phyloP scores from a whole-genome alignment of 2,329 filamentous ascomycete species.

The Phoma sp. region DNA sequence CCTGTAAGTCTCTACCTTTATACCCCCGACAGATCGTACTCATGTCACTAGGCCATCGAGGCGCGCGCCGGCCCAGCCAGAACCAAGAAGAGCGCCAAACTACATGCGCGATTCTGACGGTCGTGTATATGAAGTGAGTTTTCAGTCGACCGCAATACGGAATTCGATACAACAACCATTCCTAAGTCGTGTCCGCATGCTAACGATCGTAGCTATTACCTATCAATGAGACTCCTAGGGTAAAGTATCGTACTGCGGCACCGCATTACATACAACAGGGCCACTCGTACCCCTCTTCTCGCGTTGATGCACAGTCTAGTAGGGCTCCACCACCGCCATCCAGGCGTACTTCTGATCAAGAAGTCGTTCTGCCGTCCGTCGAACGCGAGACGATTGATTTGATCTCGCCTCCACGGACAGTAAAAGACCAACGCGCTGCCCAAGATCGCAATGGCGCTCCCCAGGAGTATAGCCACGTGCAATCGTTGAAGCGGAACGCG shows the following conservation, averaged over 20 bases:
- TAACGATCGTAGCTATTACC: conserved; percentile 40
- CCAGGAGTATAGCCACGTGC: conserved; percentile 15
- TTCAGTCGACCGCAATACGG: conserved; percentile 15
- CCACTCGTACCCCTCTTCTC: conserved; percentile 20
- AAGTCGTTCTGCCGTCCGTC: conserved; percentile 43
- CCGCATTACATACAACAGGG: conserved; percentile 20
- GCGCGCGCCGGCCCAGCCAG: conserved; percentile 16
- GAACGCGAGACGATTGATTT: conserved; percentile 36
- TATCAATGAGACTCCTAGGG: conserved; percentile 26
- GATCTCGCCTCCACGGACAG: conserved; percentile 22
- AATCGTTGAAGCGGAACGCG: conserved; percentile 29
- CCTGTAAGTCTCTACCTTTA: conserved; percentile 23
- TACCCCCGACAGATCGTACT: conserved; percentile 12
- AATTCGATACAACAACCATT: conserved; percentile 18
- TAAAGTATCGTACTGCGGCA: conserved; percentile 20
- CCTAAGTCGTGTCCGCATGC: conserved; percentile 8
- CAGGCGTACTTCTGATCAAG: conserved; percentile 38
- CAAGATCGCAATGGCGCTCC: conserved; percentile 13
- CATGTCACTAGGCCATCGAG: conserved; percentile 25
- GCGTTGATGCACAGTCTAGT: conserved; percentile 23
- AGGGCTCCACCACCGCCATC: conserved; percentile 19
- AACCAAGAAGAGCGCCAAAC: conserved; percentile 19
- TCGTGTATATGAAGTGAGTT: conserved; percentile 45
- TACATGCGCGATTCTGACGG: conserved; percentile 37
- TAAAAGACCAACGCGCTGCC: conserved; percentile 8